Base-by-base conservation (phyloP, 495 filamentous ascomycete genomes). In the Annulohypoxylon moriforme region DNA sequence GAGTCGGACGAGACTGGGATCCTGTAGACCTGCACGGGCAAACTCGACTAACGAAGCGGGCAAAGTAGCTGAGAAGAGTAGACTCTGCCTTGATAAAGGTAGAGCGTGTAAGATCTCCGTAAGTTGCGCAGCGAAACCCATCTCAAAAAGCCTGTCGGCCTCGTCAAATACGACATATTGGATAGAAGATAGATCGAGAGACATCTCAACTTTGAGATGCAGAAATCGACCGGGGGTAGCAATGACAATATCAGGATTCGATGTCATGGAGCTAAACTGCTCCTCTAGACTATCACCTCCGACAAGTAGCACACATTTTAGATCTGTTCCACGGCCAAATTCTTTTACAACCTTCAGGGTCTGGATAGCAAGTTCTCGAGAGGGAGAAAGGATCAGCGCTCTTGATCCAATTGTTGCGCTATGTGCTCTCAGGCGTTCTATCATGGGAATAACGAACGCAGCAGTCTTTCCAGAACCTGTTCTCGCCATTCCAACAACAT, bases 401-500 rank as follows among this genome's bases (percentile, higher is more conserved):
- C 96, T 85, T 36, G 93, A 88, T 25, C 96, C 96, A 67, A 98
- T 87, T 76, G 89, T 89, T 9, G 89, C 89, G 74, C 91, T 97
- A 75, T 99, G 96, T n/a, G 87, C 85, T 80, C 93, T 96, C 68
- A 99, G 83, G 59, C 91, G 93, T 83, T 98, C 92, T 66, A 99
- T 92, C 94, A 99, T 96, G 44, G 96, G 96, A 63, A 99, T 95
- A 4, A 99, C 93, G 78, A 99, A 99, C 13, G 96, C 95, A 1
- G 95, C 96, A 40, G 72, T 74, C 83, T 99, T 99, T 78, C 96
- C 96, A 38, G 93, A 97, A 78, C 96, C 96, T 18, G 96, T 99
- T 55, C 96, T 86, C 3, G 96, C 96, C 96, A 98, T 99, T 64
- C 93, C 96, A 7, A 98, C 94, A 4, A 99, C 93, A 85, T 99